Base-by-base conservation (phyloP, 23 red algal species). In the Gracilaria gracilis region DNA sequence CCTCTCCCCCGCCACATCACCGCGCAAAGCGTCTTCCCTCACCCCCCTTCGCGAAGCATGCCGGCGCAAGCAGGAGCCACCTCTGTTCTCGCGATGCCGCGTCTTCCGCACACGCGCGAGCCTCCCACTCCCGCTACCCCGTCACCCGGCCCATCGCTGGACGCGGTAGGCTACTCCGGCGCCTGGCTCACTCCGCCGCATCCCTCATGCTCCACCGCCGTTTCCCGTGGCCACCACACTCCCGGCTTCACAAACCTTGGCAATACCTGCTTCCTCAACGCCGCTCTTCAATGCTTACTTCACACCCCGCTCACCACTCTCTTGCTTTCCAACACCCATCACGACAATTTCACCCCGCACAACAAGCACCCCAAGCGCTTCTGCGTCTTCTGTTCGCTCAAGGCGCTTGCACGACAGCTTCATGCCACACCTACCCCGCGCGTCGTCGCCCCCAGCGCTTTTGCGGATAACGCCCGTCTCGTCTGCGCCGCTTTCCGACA, bases 191-290 rank as follows among this genome's bases (percentile, higher is more conserved):
- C 87, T 23, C 87, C 87, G 19, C 50, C 71, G 11, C 87, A 77
- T 20, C 74, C 54, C 6, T 89, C 57, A 8, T 57, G 55, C 73
- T 16, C 21, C 24, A 12, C 75, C 21, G 24, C 40, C 31, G 6
- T 47, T 28, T 75, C 55, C 24, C 72, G 72, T 29, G 28, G 72
- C 12, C 87, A 90, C 12, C 87, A 90, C 33, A 75, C 65, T 24
- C 73, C 70, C 32, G 95, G 97, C 21, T 88, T 98, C 34, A 33
- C 78, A 54, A 98, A 98, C 67, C 57, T 94, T 28, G 97, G 97
- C 76, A 98, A 98, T 55, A 96, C 97, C 8, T 98, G 97, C 59
- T 98, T 94, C 39, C 82, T 95, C 53, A 98, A 98, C 80, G 93
- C 97, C 40, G 58, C 91, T 20, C 53, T 98, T n/a, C 97, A 98